Conservation (phyloP, 768 basidiomycete species). For the Hypholoma fasciculare region DNA sequence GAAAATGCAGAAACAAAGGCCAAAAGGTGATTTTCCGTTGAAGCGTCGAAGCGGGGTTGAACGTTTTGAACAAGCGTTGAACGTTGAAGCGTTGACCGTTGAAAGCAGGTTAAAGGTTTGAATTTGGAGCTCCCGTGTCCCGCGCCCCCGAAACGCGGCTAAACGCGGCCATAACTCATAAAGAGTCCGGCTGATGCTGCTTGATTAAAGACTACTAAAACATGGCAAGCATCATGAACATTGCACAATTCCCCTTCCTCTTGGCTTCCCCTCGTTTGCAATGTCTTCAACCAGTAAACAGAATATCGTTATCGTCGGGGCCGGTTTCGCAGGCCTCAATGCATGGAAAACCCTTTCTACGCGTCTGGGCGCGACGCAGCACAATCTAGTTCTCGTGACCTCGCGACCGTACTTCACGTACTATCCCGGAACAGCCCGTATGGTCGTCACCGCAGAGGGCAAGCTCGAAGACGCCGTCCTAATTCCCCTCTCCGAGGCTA, state of each 20-base stretch:
- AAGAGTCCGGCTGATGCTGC: no score
- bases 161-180: no score
- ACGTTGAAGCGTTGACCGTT: no score
- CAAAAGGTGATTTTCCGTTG: no score
- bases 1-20: no score
- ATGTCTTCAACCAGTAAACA: conserved; percentile 18
- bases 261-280: conserved; percentile 17
- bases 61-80: no score
- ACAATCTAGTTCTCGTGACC: conserved; percentile 56
- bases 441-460: conserved; percentile 46
- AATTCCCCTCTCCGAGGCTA: conserved; percentile 47
- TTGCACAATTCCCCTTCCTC: not conserved
- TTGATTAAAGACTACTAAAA: no score
- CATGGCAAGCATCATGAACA: not conserved
- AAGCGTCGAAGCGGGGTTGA: no score
- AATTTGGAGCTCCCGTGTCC: no score
- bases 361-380: conserved; percentile 44
- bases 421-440: conserved; percentile 52
- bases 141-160: no score
- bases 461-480: conserved; percentile 43
- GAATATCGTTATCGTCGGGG: conserved; percentile 40
- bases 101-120: no score
- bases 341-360: conserved; percentile 44
- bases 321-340: conserved; percentile 46
- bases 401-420: conserved; percentile 49